phyloP scores from a whole-genome alignment of 306 rosid genomes.

The Oxytropis ochrocephala region DNA sequence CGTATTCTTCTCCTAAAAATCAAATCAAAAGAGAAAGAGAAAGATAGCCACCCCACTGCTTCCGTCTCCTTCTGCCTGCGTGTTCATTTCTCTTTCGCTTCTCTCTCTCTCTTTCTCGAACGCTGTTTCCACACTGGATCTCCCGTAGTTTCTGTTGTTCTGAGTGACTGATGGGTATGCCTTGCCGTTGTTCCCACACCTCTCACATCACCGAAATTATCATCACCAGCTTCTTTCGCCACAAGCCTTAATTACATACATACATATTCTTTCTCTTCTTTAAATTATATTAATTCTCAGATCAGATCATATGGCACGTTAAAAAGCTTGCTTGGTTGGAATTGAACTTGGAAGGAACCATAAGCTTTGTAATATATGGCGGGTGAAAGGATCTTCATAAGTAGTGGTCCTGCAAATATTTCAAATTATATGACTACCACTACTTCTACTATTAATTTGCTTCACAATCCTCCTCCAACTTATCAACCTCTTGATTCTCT shows the following conservation, averaged over 20 bases:
- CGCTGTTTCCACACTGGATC: background rate
- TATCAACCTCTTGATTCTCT: constrained; percentile 43
- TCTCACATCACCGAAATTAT: constrained; percentile 91
- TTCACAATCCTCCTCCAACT: constrained; percentile 41
- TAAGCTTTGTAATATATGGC: constrained; percentile 37
- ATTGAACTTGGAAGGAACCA: too few species aligned
- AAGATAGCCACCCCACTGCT: background rate
- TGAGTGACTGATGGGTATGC: constrained; percentile 91
- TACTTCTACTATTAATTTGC: constrained; percentile 21
- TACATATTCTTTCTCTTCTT: background rate
- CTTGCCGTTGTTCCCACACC: constrained; percentile 84
- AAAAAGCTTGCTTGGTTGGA: background rate
- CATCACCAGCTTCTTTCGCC: constrained; percentile 95
- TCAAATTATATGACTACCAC: too few species aligned
- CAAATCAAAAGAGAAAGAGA: background rate
- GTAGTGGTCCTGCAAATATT: constrained; percentile 1
- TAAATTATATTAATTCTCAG: too few species aligned
- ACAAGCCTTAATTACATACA: constrained; percentile 61
- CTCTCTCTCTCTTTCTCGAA: background rate
- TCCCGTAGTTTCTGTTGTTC: constrained; percentile 21
- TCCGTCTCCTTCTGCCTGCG: background rate
- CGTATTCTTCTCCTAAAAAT: background rate
- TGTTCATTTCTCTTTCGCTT: background rate
- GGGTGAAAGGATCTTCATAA: constrained; percentile 36
- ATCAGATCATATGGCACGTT: background rate